Evolutionary conservation across 495 filamentous ascomycete genomes (phyloP).

Genomic region (Penicillium fimorum): DNA sequence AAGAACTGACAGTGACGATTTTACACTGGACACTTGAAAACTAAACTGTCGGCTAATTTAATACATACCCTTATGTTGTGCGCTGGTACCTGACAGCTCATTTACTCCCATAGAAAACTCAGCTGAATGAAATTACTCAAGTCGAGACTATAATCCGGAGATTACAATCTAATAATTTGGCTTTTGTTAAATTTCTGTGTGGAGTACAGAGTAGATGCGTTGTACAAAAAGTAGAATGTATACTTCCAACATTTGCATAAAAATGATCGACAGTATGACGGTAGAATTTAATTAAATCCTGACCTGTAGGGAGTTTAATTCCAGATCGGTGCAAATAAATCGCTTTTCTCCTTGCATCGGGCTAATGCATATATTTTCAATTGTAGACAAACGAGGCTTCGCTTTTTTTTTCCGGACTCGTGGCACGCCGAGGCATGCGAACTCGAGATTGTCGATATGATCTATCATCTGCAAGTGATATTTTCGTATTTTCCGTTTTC

Average conservation of each 20-base stretch:
- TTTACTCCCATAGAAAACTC: conserved; percentile 7
- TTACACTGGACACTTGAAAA: not conserved
- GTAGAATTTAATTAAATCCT: too few species aligned
- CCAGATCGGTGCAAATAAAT: not conserved
- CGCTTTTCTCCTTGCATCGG: not conserved
- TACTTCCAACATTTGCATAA: too few species aligned
- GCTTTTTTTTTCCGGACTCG: not conserved
- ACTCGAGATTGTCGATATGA: not conserved
- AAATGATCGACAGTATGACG: not conserved
- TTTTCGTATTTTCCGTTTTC: not conserved
- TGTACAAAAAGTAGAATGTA: too few species aligned
- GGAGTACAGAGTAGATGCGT: not conserved
- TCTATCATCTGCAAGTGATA: not conserved
- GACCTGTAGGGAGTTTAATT: not conserved
- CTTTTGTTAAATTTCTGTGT: not conserved
- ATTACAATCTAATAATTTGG: conserved; percentile 9
- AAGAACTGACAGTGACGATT: not conserved
- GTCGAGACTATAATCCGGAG: conserved; percentile 1
- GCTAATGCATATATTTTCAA: not conserved
- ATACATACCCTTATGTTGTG: not conserved
- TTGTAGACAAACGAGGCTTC: not conserved
- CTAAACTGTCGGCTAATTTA: too few species aligned
- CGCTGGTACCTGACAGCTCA: conserved; percentile 4
- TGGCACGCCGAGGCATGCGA: not conserved
- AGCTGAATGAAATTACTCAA: not conserved